Conservation (phyloP, 2,329 filamentous ascomycete genomes). For the Apiospora saccharicola region DNA sequence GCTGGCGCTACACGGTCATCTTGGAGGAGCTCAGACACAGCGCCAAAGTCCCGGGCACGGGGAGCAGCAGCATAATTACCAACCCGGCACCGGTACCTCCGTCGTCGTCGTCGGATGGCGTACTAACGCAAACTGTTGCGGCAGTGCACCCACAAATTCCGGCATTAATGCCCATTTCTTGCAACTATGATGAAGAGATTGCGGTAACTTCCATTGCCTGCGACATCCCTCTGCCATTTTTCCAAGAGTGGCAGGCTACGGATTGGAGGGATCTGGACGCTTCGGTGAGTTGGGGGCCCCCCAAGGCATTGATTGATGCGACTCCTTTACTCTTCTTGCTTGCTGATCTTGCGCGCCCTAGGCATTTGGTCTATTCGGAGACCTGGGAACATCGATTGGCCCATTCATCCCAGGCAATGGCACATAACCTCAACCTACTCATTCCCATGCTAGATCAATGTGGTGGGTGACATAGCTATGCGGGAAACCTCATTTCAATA, state of each 20-base stretch:
- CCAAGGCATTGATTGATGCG: too few species aligned
- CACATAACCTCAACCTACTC: too few species aligned
- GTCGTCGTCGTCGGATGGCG: neutral
- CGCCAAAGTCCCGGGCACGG: constrained; percentile 25
- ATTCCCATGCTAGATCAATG: too few species aligned
- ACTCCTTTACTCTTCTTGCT: too few species aligned
- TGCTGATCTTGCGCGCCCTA: neutral
- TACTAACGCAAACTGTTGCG: too few species aligned
- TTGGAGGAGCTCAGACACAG: constrained; percentile 59
- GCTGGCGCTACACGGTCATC: constrained; percentile 58
- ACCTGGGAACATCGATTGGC: neutral
- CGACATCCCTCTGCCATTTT: constrained; percentile 23
- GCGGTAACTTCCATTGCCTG: neutral
- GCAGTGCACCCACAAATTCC: constrained; percentile 11
- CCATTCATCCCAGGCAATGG: too few species aligned
- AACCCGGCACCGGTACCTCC: too few species aligned
- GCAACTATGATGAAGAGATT: neutral
- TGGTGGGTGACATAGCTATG: too few species aligned
- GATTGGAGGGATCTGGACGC: constrained; percentile 43
- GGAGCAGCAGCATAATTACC: neutral
- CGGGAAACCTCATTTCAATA: too few species aligned
- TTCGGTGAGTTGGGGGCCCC: too few species aligned
- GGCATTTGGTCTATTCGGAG: constrained; percentile 2
- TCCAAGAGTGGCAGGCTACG: constrained; percentile 40
- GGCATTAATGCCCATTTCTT: neutral